Evolutionary conservation across 768 basidiomycete genomes (phyloP), one percentile per base, ranked within the genome.

Genomic region (Collybia sordida): DNA sequence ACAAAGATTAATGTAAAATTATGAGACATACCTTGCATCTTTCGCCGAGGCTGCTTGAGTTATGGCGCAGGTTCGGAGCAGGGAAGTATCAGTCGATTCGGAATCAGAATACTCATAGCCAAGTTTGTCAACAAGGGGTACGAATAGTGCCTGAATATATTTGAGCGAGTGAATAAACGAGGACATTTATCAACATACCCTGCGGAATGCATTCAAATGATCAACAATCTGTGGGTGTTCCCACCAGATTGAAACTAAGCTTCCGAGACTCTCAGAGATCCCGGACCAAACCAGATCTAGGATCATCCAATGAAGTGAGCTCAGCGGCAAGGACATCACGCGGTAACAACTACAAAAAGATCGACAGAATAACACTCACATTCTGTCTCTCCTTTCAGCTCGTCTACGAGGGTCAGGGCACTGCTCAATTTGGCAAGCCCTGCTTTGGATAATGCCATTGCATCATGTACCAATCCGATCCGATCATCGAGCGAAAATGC

Each of bases 381-480:
- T 67, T 95, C 92, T 54, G 79, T 79, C 71, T 97, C 96, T 39
- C 78, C 70, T 55, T 77, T 78, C 57, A 95, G 72, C 39, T 78
- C 75, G 43, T 86, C 73, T 39, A 93, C 73, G 39, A 98, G 74
- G 19, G 80, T 82, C 57, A 99, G 74, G 1, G 86, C 82, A 53
- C 83, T 85, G 59, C 90, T 92, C 27, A 92, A 77, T 51, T 84
- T 77, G 42, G 84, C 73, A 59, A 90, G 80, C 3, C 94, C 94
- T 17, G 93, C 88, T 61, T 85, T 83, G 42, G 91, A 81, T 24
- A 98, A 79, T 1, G 86, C 86, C 60, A 88, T 76, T 0, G 86
- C 77, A 59, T 98, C 97, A 42, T 87, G 80, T 18, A 96, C 82
- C 22, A 99, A 75, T 15, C 95, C 95, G 58, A 98, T 86, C 19